Evolutionary conservation across 441 rosid species (phyloP).

Genomic region (Gossypium trilobum): DNA sequence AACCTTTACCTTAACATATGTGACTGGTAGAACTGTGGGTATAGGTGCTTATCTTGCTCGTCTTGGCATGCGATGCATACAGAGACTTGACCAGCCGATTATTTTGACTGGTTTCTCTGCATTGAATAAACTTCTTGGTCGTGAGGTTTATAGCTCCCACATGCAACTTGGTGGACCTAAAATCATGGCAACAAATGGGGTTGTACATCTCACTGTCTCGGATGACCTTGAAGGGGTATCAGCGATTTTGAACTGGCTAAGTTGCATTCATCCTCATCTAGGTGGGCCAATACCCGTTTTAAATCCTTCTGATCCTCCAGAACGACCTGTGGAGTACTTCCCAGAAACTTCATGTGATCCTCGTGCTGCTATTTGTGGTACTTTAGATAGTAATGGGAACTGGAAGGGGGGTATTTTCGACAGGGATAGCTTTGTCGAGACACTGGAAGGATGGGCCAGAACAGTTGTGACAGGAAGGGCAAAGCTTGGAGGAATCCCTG

Average conservation of each 20-base stretch:
- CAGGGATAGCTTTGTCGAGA: constrained; percentile 86
- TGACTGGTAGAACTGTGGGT: constrained; percentile 92
- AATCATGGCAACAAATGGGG: constrained; percentile 98
- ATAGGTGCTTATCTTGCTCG: constrained; percentile 99
- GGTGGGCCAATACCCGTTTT: constrained; percentile 78
- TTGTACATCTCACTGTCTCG: constrained; percentile 91
- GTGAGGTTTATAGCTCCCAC: constrained; percentile 99
- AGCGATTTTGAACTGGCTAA: constrained; percentile 89
- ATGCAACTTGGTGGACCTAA: constrained; percentile 99
- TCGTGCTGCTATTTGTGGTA: constrained; percentile 83
- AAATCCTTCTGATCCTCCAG: constrained; percentile 62
- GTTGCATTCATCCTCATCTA: constrained; percentile 64
- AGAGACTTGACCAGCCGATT: constrained; percentile 97
- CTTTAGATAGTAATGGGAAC: constrained; percentile 50
- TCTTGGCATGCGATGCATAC: constrained; percentile 98
- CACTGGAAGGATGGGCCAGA: constrained; percentile 98
- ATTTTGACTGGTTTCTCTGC: constrained; percentile 98
- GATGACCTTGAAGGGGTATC: constrained; percentile 95
- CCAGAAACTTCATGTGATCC: constrained; percentile 94
- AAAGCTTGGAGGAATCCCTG: constrained; percentile 94
- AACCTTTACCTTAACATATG: constrained; percentile 90
- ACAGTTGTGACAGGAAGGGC: constrained; percentile 99
- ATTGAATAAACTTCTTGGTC: constrained; percentile 93
- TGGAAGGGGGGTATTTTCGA: constrained; percentile 97
- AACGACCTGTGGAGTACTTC: constrained; percentile 74